phyloP scores from a whole-genome alignment of 208 protist species.

The Acanthamoeba sp. region DNA sequence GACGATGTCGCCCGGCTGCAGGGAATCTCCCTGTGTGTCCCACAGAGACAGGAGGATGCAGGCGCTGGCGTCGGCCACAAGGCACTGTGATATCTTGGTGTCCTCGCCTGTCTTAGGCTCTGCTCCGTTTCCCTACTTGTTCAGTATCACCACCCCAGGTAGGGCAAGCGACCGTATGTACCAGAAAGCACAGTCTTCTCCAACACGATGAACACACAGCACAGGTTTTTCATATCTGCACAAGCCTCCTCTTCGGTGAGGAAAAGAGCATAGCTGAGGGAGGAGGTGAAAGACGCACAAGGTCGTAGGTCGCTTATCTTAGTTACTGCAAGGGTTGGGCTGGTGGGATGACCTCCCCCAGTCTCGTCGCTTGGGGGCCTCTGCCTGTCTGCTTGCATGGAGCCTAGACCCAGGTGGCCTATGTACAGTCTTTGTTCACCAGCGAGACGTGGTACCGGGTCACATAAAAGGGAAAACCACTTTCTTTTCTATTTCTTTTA shows the following conservation, averaged over 20 bases:
- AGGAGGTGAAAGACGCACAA: not conserved
- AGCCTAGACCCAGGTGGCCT: no score
- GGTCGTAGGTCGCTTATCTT: constrained; percentile 9
- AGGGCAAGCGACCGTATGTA: no score
- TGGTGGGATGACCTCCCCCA: no score
- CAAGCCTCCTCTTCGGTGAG: no score
- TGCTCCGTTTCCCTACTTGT: no score
- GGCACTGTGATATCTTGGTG: not conserved
- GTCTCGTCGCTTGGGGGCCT: no score
- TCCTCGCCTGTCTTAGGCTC: constrained; percentile 1
- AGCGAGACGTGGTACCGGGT: no score
- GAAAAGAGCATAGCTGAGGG: no score
- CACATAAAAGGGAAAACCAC: not conserved
- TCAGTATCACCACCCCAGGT: no score
- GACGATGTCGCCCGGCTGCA: constrained; percentile 33
- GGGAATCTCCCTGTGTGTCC: not conserved
- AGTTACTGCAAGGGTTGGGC: not conserved
- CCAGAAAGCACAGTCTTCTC: not conserved
- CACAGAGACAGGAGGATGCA: constrained; percentile 6
- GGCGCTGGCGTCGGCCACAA: constrained; percentile 37
- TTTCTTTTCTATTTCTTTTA: not conserved
- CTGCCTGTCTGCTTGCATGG: not conserved
- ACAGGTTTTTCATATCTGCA: constrained; percentile 23
- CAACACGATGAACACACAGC: constrained; percentile 43
- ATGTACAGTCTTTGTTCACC: no score